These are phyloP conservation scores for Amanita subjunquillea DNA, from an alignment of 768 basidiomycete species.

Conservation along the genomic window DNA sequence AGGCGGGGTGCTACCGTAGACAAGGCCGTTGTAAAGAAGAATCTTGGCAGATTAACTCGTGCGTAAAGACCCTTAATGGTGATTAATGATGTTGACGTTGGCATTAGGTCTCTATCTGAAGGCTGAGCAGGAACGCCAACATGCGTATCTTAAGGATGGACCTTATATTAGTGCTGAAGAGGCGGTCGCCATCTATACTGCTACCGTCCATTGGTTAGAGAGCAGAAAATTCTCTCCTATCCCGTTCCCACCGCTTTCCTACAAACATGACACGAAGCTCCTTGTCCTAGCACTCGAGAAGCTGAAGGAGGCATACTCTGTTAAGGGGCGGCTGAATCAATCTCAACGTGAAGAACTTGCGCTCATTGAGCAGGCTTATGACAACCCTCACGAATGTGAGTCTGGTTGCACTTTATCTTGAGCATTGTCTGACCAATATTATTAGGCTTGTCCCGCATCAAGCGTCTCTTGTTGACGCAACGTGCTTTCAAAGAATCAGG, in stretches of 20 bases:
- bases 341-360: conserved; percentile 97
- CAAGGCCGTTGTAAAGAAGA: conserved; percentile 99
- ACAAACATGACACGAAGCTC: conserved; percentile 98
- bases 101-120: conserved; percentile 78
- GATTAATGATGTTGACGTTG: conserved; percentile 4
- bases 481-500: conserved; percentile 98
- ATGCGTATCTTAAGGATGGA: conserved; percentile 97
- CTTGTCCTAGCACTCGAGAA: conserved; percentile 96
- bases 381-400: conserved; percentile 96
- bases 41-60: conserved; percentile 95
- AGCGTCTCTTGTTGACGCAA: conserved; percentile 91
- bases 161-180: conserved; percentile 99
- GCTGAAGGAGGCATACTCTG: conserved; percentile 96
- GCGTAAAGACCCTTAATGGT: conserved; percentile 14
- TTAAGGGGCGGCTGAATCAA: conserved; percentile 93
- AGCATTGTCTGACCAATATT: background rate
- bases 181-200: conserved; percentile 97
- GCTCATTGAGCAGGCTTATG: conserved; percentile 97
- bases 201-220: conserved; percentile 98
- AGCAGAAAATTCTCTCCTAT: conserved; percentile 97
- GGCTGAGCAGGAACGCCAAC: conserved; percentile 97
- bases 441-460: conserved; percentile 86
- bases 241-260: conserved; percentile 96
- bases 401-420: background rate
- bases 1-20: conserved; percentile 94